Evolutionary conservation across 2,329 filamentous ascomycete species (phyloP).

Genomic region (Fusarium pseudonygamai): DNA sequence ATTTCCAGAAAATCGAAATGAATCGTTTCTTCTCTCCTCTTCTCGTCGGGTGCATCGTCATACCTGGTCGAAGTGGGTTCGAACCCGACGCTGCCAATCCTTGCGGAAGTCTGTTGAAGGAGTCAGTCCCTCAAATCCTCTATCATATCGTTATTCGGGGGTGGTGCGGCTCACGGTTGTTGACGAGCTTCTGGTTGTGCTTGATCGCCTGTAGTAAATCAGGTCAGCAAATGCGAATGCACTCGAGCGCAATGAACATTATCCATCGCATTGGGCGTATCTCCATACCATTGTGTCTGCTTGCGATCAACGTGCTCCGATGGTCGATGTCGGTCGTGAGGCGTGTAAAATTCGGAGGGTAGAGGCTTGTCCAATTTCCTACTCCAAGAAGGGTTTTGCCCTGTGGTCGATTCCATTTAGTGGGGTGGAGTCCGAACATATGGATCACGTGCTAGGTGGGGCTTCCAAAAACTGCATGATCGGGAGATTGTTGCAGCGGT

Average conservation of each 20-base stretch:
- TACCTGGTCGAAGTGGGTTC: slow-evolving; percentile 99
- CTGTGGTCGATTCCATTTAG: slow-evolving; percentile 36
- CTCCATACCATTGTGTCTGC: slow-evolving; percentile 63
- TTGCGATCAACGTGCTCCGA: slow-evolving; percentile 60
- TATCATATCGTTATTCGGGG: slow-evolving; percentile 42
- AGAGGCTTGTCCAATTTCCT: slow-evolving; percentile 55
- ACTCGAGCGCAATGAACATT: slow-evolving; percentile 24
- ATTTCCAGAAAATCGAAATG: slow-evolving; percentile 32
- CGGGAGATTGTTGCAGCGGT: slow-evolving; percentile 22
- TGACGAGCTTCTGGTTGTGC: slow-evolving; percentile 98
- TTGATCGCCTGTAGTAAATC: slow-evolving; percentile 82
- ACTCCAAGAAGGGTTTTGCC: slow-evolving; percentile 52
- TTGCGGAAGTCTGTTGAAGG: slow-evolving; percentile 86
- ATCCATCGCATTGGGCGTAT: slow-evolving; percentile 34
- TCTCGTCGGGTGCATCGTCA: slow-evolving; percentile 45
- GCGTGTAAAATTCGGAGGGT: slow-evolving; percentile 52
- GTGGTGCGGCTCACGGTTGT: slow-evolving; percentile 78
- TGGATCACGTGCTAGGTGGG: slow-evolving; percentile 31
- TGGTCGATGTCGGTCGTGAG: slow-evolving; percentile 54
- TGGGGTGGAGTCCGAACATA: slow-evolving; percentile 42
- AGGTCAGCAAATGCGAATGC: slow-evolving; percentile 42
- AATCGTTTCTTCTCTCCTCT: slow-evolving; percentile 13
- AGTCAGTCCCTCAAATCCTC: slow-evolving; percentile 52
- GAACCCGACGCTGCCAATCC: slow-evolving; percentile 99
- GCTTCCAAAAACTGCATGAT: background rate